Percentiles rank a stretch among this genome's conserved stretches.
Conservation (phyloP, 495 filamentous ascomycete species). For the Penicillium robsamsonii region DNA sequence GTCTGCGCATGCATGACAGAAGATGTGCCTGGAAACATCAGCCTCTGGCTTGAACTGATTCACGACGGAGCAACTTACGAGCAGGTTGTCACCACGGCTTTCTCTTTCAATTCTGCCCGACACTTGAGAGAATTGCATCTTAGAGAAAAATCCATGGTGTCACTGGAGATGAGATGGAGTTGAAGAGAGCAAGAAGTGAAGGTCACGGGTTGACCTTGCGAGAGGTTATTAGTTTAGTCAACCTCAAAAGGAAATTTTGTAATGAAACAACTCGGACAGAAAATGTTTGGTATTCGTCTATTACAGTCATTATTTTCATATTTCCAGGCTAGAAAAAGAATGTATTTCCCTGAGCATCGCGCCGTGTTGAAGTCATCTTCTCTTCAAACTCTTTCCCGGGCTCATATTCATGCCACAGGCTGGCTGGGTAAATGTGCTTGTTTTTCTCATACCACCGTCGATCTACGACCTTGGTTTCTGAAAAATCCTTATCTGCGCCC, state of each 20-base stretch:
- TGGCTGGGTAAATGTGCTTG: slow-evolving; percentile 97
- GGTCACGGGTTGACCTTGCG: slow-evolving; percentile 9
- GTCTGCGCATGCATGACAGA: slow-evolving; percentile 76
- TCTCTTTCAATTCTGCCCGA: slow-evolving; percentile 64
- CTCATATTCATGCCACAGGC: slow-evolving; percentile 93
- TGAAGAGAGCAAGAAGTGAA: slow-evolving; percentile 6
- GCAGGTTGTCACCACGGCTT: slow-evolving; percentile 89
- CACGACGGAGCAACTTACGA: slow-evolving; percentile 49
- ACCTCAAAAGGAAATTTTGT: background rate
- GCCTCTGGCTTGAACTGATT: slow-evolving; percentile 7
- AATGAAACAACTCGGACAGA: background rate
- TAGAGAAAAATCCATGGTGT: slow-evolving; percentile 66
- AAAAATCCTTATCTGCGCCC: slow-evolving; percentile 74
- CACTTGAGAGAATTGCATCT: slow-evolving; percentile 85
- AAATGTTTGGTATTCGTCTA: slow-evolving; percentile 18
- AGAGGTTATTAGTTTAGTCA: background rate
- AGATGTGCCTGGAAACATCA: slow-evolving; percentile 66
- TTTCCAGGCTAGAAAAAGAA: slow-evolving; percentile 75
- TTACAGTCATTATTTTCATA: slow-evolving; percentile 13
- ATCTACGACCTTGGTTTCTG: slow-evolving; percentile 92
- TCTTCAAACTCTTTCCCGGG: slow-evolving; percentile 80
- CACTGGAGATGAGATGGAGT: background rate
- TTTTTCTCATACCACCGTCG: slow-evolving; percentile 94
- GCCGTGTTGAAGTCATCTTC: slow-evolving; percentile 60
- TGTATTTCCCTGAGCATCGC: slow-evolving; percentile 83